Conservation (phyloP, 1,284 basidiomycete species). For the Ganoderma boninense region DNA sequence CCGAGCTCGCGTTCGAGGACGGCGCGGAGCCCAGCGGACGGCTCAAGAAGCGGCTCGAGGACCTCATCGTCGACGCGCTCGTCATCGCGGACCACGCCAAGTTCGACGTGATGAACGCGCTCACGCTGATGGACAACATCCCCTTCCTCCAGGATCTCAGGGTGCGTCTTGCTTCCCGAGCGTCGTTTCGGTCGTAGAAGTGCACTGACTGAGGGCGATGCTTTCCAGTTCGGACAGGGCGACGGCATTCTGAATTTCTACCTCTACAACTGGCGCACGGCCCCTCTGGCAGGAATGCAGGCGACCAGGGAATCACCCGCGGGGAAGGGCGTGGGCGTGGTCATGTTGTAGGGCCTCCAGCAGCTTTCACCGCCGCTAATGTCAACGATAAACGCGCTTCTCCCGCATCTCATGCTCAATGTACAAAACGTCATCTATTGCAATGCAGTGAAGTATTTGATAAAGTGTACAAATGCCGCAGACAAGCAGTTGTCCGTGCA, state of each 20-base stretch:
- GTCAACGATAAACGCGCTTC: background rate
- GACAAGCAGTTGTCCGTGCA: background rate
- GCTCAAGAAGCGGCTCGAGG: constrained; percentile 77
- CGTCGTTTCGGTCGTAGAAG: background rate
- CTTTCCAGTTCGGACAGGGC: constrained; percentile 83
- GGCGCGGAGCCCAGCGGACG: constrained; percentile 64
- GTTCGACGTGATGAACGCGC: constrained; percentile 97
- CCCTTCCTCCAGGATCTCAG: constrained; percentile 84
- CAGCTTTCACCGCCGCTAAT: background rate
- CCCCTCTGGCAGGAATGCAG: constrained; percentile 74
- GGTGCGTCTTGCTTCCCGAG: constrained; percentile 51
- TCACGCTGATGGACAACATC: constrained; percentile 95
- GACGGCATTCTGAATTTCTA: constrained; percentile 93
- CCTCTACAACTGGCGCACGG: constrained; percentile 93
- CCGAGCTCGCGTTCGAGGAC: constrained; percentile 67
- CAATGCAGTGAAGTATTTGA: constrained; percentile 1
- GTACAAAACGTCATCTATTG: constrained; percentile 27
- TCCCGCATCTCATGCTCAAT: constrained; percentile 1
- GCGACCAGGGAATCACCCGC: constrained; percentile 57
- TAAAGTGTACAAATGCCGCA: constrained; percentile 2
- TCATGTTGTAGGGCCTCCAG: constrained; percentile 67
- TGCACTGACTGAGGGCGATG: constrained; percentile 28
- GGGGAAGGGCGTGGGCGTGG: constrained; percentile 81
- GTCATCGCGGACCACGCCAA: constrained; percentile 82
- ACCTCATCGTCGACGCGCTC: constrained; percentile 81